Conservation (phyloP, 169 alveolate genomes). For the Cryptosporidium sp. region DNA sequence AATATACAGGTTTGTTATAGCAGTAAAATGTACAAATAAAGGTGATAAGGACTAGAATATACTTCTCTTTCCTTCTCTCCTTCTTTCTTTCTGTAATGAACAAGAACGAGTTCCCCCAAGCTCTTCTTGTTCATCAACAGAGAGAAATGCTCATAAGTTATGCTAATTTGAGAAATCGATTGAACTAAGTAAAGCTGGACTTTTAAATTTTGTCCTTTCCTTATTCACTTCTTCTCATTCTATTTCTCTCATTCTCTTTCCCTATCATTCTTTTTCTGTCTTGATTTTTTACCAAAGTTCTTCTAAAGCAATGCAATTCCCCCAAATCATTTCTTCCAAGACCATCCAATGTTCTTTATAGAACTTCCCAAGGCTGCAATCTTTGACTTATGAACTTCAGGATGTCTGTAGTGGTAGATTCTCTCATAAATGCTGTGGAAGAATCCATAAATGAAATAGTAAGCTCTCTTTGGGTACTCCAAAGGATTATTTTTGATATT, state of each 20-base stretch:
- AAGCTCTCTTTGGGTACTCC: constrained; percentile 25
- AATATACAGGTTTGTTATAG: background rate
- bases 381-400: constrained; percentile 47
- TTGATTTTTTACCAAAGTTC: too few relatives aligned
- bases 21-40: background rate
- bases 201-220: background rate
- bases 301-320: background rate
- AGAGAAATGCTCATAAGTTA: background rate
- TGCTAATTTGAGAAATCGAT: background rate
- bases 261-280: too few relatives aligned
- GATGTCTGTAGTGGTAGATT: constrained; percentile 57
- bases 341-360: constrained; percentile 19
- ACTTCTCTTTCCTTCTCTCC: background rate
- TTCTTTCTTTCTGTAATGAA: background rate
- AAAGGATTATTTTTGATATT: constrained; percentile 30
- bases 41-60: background rate
- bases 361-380: constrained; percentile 47
- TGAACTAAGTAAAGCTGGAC: background rate
- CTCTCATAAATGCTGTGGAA: constrained; percentile 41
- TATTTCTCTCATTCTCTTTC: background rate
- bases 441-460: constrained; percentile 17
- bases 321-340: constrained; percentile 17
- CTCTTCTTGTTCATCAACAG: background rate
- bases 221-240: background rate
- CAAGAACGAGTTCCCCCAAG: constrained; percentile 51